Base-by-base conservation (phyloP, 2,329 filamentous ascomycete species). In the Arachnomyces sp. region DNA sequence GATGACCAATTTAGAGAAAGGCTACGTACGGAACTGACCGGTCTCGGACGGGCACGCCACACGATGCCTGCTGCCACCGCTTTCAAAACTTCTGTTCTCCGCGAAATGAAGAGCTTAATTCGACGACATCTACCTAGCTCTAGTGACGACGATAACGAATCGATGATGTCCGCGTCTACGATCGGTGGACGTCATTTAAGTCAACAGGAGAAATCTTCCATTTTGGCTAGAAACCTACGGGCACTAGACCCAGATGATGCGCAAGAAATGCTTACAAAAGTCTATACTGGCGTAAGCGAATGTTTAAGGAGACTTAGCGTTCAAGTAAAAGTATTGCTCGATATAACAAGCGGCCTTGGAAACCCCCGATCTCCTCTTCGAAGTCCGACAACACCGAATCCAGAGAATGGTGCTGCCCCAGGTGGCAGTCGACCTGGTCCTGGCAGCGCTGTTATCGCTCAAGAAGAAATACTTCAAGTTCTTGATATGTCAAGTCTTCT, bases 321-420 rank as follows among this genome's bases (percentile, higher is more conserved):
- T 0, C 90, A 96, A 58, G 84, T 92, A 40, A 98, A 98, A 60
- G 81, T 96, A 7, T 66, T 98, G n/a, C 72, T 98, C 7, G 92
- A 98, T 60, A 84, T 94, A 14, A 92, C 89, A 1, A 94, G 88
- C 58, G 46, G 43, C 14, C 20, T 49, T 12, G 44, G 36, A n/a
- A 36, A 28, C 31, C 36, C 31, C 8, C 65, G 62, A 43, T 74
- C 72, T 1, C 71, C 73, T 12, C 59, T 65, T 11, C 63, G 61
- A 46, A 74, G 70, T 43, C 72, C 42, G 8, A 47, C 36, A 31
- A 34, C 15, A 15, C 32, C 68, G 2, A 63, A 61, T 32, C 44
- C 58, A 2, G 60, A 65, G 29, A 66, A 55, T 12, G 59, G 71
- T 31, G 68, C 72, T 36, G 62, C 61, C 15, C 59, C 64, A 31